These are phyloP conservation scores for Iberis amara DNA, from an alignment of 441 rosid species.

Conservation along the genomic window DNA sequence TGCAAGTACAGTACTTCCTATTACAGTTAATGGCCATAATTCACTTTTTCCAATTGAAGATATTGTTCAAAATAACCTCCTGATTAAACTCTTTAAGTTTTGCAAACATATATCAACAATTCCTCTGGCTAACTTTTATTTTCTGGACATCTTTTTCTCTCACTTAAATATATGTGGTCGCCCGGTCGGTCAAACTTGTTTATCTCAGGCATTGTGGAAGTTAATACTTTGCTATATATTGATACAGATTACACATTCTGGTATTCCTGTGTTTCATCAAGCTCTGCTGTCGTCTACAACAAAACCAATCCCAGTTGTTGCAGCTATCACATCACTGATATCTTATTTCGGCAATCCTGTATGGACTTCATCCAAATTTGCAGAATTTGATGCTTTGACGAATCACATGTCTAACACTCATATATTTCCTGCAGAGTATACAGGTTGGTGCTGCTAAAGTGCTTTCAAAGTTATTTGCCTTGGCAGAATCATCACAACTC, in stretches of 20 bases:
- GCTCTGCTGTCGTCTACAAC: slow-evolving; percentile 66
- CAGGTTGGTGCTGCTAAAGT: slow-evolving; percentile 71
- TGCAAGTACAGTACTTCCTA: slow-evolving; percentile 9
- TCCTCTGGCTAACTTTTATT: slow-evolving; percentile 3
- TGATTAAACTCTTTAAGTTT: slow-evolving; percentile 19
- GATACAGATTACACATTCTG: slow-evolving; percentile 57
- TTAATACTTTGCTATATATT: slow-evolving; percentile 23
- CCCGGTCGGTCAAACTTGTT: slow-evolving; percentile 8
- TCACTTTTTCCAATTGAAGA: background rate
- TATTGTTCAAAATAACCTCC: background rate
- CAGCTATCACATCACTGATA: slow-evolving; percentile 70
- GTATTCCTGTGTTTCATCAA: slow-evolving; percentile 66
- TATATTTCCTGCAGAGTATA: slow-evolving; percentile 52
- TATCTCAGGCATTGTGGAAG: slow-evolving; percentile 16
- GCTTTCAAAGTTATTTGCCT: slow-evolving; percentile 51
- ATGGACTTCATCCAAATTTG: slow-evolving; percentile 32
- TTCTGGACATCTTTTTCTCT: background rate
- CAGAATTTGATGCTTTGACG: slow-evolving; percentile 18
- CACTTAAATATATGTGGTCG: slow-evolving; percentile 15
- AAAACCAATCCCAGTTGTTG: slow-evolving; percentile 68
- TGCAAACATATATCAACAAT: background rate
- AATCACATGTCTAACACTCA: slow-evolving; percentile 10
- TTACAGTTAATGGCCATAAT: slow-evolving; percentile 3
- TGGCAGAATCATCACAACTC: slow-evolving; percentile 56
- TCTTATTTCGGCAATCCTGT: slow-evolving; percentile 67